Base-by-base conservation (phyloP, 306 rosid species). In the Trichosanthes truncata region DNA sequence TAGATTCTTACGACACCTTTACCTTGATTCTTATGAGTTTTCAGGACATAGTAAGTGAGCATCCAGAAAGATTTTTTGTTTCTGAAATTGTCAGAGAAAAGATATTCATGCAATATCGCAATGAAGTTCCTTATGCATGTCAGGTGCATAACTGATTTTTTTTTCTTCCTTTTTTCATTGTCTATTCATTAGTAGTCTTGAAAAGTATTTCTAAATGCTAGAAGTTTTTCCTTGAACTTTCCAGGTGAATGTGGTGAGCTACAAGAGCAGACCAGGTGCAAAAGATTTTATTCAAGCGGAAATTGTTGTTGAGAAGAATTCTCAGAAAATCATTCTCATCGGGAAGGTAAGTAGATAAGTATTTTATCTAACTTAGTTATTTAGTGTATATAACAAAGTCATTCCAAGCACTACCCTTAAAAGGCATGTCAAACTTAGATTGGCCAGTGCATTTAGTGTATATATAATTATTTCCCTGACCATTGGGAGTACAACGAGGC, bases 21-120 rank as follows among this genome's bases (percentile, higher is more conserved):
- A 65, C 76, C 51, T 74, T 80, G 41, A 80, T 55, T 20, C 81
- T 76, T 73, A 38, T 90, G 80, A 79, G 48, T 86, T 82, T 80
- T 60, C 91, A 95, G 99, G 99, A 88, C 80, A 93, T 91, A 61
- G 89, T 95, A 82, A 95, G 99, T 76, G 97, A 95, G 80, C 99
- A 93, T 83, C 97, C 97, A 18, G 99, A 95, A 84, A 87, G 99
- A 86, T 95, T 95, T 85, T 95, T 95, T 81, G 90, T 95, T 7
- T 83, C 93, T 72, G 99, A 93, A 84, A 95, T 95, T 52, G 86
- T 95, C 57, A 89, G 99, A 85, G 99, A 95, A 83, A 95, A 95
- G 90, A 95, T 95, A 80, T 93, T 95, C 82, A 87, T 91, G 92
- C 99, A 95, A 83, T 93, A 90, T 69, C 92, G 97, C 69, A 86